A percentile compares a stretch with the other conserved stretches of the same genome.
Evolutionary conservation across 2,329 filamentous ascomycete species (phyloP).

Genomic region (Macrophomina tecta): DNA sequence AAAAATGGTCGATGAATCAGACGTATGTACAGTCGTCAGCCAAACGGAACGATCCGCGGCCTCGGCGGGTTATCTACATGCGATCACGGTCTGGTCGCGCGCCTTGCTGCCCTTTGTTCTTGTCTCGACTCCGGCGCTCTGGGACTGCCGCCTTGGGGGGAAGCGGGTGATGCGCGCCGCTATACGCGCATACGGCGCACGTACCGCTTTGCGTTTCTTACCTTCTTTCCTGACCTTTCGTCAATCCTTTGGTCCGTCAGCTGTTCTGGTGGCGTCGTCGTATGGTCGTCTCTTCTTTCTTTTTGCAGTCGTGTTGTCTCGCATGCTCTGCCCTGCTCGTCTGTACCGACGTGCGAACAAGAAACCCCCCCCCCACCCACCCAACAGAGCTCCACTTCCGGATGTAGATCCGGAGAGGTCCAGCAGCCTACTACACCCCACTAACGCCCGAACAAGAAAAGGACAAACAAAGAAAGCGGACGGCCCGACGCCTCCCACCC

Average conservation of each 20-base stretch:
- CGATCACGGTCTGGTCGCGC: not conserved
- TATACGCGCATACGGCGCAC: not conserved
- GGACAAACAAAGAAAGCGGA: not conserved
- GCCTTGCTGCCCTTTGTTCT: not conserved
- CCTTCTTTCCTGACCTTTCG: too few species aligned
- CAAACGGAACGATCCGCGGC: constrained; percentile 7
- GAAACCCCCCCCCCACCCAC: too few species aligned
- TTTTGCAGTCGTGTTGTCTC: not conserved
- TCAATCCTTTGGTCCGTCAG: too few species aligned
- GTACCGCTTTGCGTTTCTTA: too few species aligned
- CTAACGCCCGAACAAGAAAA: too few species aligned
- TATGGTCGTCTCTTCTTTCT: not conserved
- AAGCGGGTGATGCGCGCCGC: constrained; percentile 10
- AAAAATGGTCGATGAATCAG: not conserved
- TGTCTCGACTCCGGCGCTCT: not conserved
- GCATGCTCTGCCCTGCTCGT: too few species aligned
- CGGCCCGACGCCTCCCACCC: not conserved
- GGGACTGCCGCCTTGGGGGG: not conserved
- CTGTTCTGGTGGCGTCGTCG: too few species aligned
- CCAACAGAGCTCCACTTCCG: too few species aligned
- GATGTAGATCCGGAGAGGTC: too few species aligned
- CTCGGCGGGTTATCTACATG: not conserved
- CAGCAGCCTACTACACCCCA: too few species aligned
- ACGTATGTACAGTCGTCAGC: not conserved
- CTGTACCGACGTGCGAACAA: too few species aligned